Percentiles rank a stretch among this genome's conserved stretches.
Evolutionary conservation across 768 basidiomycete species (phyloP).

Genomic region (Amanita pallidorosea): DNA sequence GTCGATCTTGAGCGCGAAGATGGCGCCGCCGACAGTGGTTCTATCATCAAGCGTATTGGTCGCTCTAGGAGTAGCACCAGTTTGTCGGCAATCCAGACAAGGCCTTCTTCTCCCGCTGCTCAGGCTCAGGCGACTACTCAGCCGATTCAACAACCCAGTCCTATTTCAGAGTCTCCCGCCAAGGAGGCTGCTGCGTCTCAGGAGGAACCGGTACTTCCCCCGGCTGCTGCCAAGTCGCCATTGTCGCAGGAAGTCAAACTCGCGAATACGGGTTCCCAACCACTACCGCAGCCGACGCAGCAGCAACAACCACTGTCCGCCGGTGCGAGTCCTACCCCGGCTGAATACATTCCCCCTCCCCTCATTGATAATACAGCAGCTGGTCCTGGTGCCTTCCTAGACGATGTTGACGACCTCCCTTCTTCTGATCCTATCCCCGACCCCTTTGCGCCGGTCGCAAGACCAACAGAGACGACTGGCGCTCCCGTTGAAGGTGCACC

Average conservation of each 20-base stretch:
- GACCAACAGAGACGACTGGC: too few species aligned
- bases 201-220: slow-evolving; percentile 12
- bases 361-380: slow-evolving; percentile 26
- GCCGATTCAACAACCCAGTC: slow-evolving; percentile 32
- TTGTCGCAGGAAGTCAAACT: slow-evolving; percentile 20
- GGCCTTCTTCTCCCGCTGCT: slow-evolving; percentile 14
- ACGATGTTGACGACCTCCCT: slow-evolving; percentile 36
- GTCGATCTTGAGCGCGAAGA: slow-evolving; percentile 13
- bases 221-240: slow-evolving; percentile 28
- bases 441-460: slow-evolving; percentile 14
- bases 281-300: too few species aligned
- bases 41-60: slow-evolving; percentile 11
- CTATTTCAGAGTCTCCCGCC: slow-evolving; percentile 61
- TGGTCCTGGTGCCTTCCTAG: slow-evolving; percentile 42
- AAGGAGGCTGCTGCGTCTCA: slow-evolving; percentile 37
- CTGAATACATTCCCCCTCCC: slow-evolving; percentile 26
- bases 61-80: slow-evolving; percentile 8
- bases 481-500: background rate
- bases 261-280: background rate
- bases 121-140: slow-evolving; percentile 8
- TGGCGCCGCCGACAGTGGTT: slow-evolving; percentile 12
- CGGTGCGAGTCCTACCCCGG: background rate
- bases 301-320: background rate
- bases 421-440: slow-evolving; percentile 17
- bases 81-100: slow-evolving; percentile 7